Evolutionary conservation across 2,329 filamentous ascomycete species (phyloP).

Genomic region (Nemania sp.): DNA sequence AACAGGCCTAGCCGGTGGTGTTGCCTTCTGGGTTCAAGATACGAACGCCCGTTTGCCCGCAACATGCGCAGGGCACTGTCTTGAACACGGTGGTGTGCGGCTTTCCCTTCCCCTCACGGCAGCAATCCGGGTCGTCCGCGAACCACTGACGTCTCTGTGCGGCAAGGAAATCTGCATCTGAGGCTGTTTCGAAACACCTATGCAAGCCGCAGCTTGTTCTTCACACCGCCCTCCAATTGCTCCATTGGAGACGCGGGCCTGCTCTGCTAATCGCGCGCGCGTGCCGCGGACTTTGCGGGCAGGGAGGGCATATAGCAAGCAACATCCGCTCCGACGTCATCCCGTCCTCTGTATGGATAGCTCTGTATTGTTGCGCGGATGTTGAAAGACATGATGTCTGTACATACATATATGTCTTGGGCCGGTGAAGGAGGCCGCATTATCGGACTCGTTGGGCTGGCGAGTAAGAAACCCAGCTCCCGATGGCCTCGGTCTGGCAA

Average conservation of each 20-base stretch:
- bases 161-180: conserved; percentile 13
- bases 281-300: not conserved
- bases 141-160: not conserved
- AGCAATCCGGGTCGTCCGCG: not conserved
- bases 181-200: conserved; percentile 15
- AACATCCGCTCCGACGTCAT: not conserved
- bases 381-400: conserved; percentile 2
- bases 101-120: not conserved
- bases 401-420: not conserved
- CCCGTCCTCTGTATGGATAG: too few relatives aligned
- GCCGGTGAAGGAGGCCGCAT: not conserved
- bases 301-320: conserved; percentile 3
- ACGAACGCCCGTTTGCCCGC: conserved; percentile 3
- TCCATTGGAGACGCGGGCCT: too few relatives aligned
- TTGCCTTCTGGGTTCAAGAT: not conserved
- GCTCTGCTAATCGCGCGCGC: not conserved
- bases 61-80: not conserved
- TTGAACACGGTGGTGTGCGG: conserved; percentile 1
- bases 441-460: not conserved
- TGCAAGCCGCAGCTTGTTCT: not conserved
- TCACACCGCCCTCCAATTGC: conserved; percentile 8
- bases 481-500: not conserved
- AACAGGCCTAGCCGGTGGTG: too few relatives aligned
- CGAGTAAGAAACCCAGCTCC: not conserved
- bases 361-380: too few relatives aligned